These are phyloP conservation scores for Telfairia occidentalis DNA, from an alignment of 331 rosid species.

Conservation along the genomic window DNA sequence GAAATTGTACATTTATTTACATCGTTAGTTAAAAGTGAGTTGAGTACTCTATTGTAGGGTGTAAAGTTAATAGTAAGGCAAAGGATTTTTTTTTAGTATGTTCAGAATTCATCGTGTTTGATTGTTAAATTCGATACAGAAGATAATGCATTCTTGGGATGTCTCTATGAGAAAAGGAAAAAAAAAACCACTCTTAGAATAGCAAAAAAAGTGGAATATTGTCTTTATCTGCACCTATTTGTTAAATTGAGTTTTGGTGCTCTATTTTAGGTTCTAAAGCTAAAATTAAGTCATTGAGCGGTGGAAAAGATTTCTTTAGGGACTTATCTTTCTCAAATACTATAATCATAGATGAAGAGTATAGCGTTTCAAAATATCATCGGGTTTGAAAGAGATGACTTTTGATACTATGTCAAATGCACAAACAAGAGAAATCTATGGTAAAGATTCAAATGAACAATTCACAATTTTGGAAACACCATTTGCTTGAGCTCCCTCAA, in stretches of 20 bases:
- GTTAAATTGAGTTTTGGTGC: constrained; percentile 30
- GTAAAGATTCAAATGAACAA: constrained; percentile 6
- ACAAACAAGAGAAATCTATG: constrained; percentile 15
- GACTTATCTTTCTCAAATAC: constrained; percentile 49
- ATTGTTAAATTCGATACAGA: too few relatives aligned
- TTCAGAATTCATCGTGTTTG: too few relatives aligned
- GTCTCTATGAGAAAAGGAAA: neutral
- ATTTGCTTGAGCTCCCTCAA: constrained; percentile 15
- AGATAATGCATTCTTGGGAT: too few relatives aligned
- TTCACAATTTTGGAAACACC: constrained; percentile 27
- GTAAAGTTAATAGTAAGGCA: constrained; percentile 26
- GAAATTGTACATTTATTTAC: neutral
- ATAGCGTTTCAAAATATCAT: constrained; percentile 54
- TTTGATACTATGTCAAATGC: constrained; percentile 19
- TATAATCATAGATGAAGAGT: constrained; percentile 55
- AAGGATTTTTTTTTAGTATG: neutral
- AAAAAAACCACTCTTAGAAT: neutral
- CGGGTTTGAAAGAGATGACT: constrained; percentile 24
- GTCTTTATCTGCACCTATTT: neutral
- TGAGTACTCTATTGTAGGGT: constrained; percentile 45
- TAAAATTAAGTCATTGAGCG: constrained; percentile 15
- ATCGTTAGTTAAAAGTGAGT: constrained; percentile 21
- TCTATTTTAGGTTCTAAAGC: constrained; percentile 52
- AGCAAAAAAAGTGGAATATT: neutral
- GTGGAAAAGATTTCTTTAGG: constrained; percentile 19